These are phyloP conservation scores for Malbranchea zuffiana DNA, from an alignment of 2,329 filamentous ascomycete species.

Conservation along the genomic window DNA sequence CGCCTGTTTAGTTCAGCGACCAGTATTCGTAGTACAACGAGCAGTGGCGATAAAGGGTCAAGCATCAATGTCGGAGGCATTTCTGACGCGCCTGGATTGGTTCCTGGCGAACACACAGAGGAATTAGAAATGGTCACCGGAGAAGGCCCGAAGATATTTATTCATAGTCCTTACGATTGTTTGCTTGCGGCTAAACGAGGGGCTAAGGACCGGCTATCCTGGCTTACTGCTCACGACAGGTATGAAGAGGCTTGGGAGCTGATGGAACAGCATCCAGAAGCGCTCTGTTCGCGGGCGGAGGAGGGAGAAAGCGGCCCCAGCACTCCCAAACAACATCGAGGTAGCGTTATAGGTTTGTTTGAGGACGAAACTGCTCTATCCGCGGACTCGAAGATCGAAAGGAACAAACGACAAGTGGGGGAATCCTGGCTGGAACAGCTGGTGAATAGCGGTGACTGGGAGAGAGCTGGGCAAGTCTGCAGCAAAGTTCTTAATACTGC, in stretches of 20 bases:
- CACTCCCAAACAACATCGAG: constrained; percentile 26
- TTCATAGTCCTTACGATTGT: constrained; percentile 93
- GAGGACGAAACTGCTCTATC: constrained; percentile 48
- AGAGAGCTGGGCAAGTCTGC: constrained; percentile 64
- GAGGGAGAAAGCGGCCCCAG: constrained; percentile 29
- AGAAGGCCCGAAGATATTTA: constrained; percentile 69
- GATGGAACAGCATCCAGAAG: constrained; percentile 75
- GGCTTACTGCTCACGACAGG: constrained; percentile 70
- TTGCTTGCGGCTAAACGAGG: constrained; percentile 85
- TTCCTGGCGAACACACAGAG: constrained; percentile 28
- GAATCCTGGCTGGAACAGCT: constrained; percentile 89
- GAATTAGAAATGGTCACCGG: constrained; percentile 40
- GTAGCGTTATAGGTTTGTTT: constrained; percentile 56
- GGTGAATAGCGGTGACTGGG: constrained; percentile 64
- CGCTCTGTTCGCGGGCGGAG: constrained; percentile 32
- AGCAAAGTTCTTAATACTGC: constrained; percentile 71
- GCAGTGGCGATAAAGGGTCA: constrained; percentile 48
- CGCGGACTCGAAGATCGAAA: constrained; percentile 56
- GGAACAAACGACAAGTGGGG: constrained; percentile 81
- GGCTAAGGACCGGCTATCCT: constrained; percentile 70
- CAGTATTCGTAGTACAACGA: constrained; percentile 54
- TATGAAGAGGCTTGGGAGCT: constrained; percentile 84
- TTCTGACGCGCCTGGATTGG: constrained; percentile 45
- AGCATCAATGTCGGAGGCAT: constrained; percentile 40
- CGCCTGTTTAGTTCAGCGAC: constrained; percentile 77